phyloP scores from a whole-genome alignment of 805 yeast species.

The Scheffersomyces amazonensis region DNA sequence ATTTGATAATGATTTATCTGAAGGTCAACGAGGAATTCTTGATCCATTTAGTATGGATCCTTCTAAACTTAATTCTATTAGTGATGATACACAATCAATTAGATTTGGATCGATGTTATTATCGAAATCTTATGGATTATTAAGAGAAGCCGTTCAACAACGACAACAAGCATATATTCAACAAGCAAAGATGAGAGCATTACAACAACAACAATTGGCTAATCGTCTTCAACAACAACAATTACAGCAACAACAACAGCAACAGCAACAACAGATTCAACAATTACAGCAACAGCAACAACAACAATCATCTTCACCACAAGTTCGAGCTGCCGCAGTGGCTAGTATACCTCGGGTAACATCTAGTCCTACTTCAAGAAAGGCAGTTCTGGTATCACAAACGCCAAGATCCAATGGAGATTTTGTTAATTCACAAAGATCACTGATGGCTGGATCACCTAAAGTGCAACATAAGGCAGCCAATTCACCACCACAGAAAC shows the following conservation, averaged over 20 bases:
- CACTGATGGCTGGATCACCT: neutral
- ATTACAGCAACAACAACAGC: conserved; percentile 8
- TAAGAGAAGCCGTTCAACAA: conserved; percentile 71
- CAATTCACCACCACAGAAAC: neutral
- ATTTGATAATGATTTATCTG: conserved; percentile 58
- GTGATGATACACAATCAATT: conserved; percentile 83
- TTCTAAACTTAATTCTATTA: conserved; percentile 74
- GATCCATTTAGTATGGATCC: conserved; percentile 74
- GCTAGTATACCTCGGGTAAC: neutral
- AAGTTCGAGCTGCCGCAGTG: neutral
- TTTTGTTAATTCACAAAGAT: neutral
- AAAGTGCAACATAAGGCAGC: neutral
- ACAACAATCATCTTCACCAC: conserved; percentile 2
- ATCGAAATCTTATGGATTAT: conserved; percentile 78
- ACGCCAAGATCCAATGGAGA: neutral
- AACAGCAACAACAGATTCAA: conserved; percentile 6
- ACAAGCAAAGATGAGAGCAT: conserved; percentile 45
- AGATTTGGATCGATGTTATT: conserved; percentile 90
- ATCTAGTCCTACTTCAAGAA: neutral
- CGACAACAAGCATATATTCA: conserved; percentile 54
- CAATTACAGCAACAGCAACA: conserved; percentile 4
- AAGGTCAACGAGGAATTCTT: conserved; percentile 28
- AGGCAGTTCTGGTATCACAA: too few species aligned
- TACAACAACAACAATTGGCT: conserved; percentile 37
- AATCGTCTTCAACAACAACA: conserved; percentile 7